Conservation (phyloP, 1,284 basidiomycete species). For the Cryptococcus amylolentus region DNA sequence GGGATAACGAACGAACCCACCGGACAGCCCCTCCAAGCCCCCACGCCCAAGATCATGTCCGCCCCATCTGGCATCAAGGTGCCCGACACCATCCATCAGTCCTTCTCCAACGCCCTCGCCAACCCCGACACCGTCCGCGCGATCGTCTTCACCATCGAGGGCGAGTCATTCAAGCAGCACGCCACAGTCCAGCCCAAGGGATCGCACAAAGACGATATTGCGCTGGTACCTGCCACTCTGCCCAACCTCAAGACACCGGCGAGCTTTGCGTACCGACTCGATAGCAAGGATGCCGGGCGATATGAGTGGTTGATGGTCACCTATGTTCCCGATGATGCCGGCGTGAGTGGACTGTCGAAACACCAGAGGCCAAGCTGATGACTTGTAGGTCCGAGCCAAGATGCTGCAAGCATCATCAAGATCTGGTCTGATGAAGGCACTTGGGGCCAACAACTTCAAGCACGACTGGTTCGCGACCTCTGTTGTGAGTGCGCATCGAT, state of each 20-base stretch:
- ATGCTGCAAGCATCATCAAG: constrained; percentile 91
- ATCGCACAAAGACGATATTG: constrained; percentile 43
- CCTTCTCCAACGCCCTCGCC: constrained; percentile 35
- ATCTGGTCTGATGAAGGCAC: constrained; percentile 64
- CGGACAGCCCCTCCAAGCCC: too few relatives aligned
- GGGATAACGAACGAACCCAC: too few relatives aligned
- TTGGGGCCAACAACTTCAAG: constrained; percentile 72
- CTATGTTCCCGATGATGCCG: constrained; percentile 49
- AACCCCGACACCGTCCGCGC: constrained; percentile 35
- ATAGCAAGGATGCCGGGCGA: constrained; percentile 34
- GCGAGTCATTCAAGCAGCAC: constrained; percentile 39
- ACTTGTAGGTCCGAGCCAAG: constrained; percentile 53
- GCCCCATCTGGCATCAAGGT: constrained; percentile 49
- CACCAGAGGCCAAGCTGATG: background rate
- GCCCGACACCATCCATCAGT: constrained; percentile 32
- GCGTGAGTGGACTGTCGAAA: constrained; percentile 24
- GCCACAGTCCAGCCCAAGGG: constrained; percentile 32
- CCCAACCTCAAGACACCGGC: constrained; percentile 44
- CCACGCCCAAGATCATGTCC: background rate
- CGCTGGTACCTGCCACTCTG: constrained; percentile 33
- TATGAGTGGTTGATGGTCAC: constrained; percentile 51
- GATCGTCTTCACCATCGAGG: constrained; percentile 47
- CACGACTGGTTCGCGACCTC: constrained; percentile 78
- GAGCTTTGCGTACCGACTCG: constrained; percentile 46
- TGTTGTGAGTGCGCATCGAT: constrained; percentile 55